Conservation (phyloP, 345 rosid genomes). For the Cardiospermum halicacabum region DNA sequence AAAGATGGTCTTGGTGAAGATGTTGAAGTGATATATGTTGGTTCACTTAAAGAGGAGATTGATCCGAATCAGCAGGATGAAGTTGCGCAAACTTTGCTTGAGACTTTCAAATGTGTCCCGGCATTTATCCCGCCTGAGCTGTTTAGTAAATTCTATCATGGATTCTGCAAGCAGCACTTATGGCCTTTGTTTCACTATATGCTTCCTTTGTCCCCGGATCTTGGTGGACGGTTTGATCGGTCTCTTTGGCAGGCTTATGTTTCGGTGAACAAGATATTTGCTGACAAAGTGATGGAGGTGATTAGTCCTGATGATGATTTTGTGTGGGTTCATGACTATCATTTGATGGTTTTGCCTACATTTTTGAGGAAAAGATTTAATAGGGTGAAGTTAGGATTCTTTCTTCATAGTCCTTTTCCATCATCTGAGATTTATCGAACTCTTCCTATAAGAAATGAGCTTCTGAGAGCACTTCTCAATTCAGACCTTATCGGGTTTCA, state of each 20-base stretch:
- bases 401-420: conserved; percentile 94
- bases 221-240: conserved; percentile 82
- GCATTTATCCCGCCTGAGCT: conserved; percentile 76
- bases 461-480: conserved; percentile 76
- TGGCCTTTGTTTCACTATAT: conserved; percentile 98
- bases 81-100: conserved; percentile 74
- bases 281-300: conserved; percentile 93
- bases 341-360: conserved; percentile 90
- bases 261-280: conserved; percentile 90
- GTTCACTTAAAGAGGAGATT: conserved; percentile 72
- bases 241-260: conserved; percentile 93
- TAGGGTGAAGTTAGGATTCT: conserved; percentile 84
- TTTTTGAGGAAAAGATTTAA: conserved; percentile 86
- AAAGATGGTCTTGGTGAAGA: conserved; percentile 93
- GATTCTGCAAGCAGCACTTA: conserved; percentile 87
- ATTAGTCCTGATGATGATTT: conserved; percentile 90
- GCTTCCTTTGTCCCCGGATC: conserved; percentile 90
- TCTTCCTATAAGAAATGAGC: conserved; percentile 82
- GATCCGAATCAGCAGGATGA: conserved; percentile 68
- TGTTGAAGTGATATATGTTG: conserved; percentile 82
- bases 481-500: conserved; percentile 89
- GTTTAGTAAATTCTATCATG: conserved; percentile 78
- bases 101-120: conserved; percentile 90
- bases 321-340: conserved; percentile 96
- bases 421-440: conserved; percentile 91